Conservation (phyloP, 2,329 filamentous ascomycete genomes). For the Aureobasidium melanogenum region DNA sequence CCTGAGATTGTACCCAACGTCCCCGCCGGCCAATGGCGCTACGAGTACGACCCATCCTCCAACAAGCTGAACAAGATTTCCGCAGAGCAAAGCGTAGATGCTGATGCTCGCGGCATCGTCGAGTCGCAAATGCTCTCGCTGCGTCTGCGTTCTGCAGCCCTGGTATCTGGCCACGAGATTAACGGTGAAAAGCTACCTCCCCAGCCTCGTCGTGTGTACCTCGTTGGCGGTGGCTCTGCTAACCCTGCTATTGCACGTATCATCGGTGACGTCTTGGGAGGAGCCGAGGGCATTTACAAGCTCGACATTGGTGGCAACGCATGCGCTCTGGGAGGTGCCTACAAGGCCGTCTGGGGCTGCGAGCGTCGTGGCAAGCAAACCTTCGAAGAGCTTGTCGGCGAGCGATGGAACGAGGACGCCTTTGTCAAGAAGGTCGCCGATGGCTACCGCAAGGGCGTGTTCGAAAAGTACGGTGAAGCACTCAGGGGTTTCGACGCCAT, state of each 20-base stretch:
- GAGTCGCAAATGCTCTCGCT: constrained; percentile 94
- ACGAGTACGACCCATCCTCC: constrained; percentile 48
- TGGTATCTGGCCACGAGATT: constrained; percentile 45
- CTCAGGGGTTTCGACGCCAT: constrained; percentile 68
- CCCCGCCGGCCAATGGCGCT: constrained; percentile 77
- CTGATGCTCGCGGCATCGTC: constrained; percentile 79
- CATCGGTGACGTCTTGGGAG: constrained; percentile 80
- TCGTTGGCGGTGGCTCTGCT: constrained; percentile 83
- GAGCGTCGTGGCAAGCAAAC: constrained; percentile 59
- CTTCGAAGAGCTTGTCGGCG: constrained; percentile 81
- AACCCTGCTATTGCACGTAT: constrained; percentile 84
- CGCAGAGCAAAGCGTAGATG: constrained; percentile 42
- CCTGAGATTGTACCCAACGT: constrained; percentile 95
- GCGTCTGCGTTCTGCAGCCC: constrained; percentile 69
- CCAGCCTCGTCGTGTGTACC: constrained; percentile 82
- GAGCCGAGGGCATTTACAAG: constrained; percentile 81
- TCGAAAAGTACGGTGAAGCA: constrained; percentile 68
- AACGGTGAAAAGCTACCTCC: constrained; percentile 55
- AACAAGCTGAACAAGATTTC: constrained; percentile 32
- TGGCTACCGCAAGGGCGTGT: constrained; percentile 67
- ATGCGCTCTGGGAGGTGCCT: constrained; percentile 85
- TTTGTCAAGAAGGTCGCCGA: constrained; percentile 75
- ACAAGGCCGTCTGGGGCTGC: constrained; percentile 91
- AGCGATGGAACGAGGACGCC: constrained; percentile 75
- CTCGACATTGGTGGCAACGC: constrained; percentile 93